Base-by-base conservation (phyloP, 345 rosid species). In the Barbarea vulgaris region DNA sequence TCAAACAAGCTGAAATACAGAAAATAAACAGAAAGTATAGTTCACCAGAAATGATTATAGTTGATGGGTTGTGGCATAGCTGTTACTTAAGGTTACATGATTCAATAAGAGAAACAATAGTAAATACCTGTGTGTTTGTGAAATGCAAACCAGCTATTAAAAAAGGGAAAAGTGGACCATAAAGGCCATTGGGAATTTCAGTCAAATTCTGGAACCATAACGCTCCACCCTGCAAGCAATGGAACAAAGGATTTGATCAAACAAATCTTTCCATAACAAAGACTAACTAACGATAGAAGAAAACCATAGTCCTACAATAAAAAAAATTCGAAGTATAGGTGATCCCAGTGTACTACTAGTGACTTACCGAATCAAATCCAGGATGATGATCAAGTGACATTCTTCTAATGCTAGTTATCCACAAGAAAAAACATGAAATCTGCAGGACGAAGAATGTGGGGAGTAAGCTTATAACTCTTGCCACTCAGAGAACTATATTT, bases 191-290 rank as follows among this genome's bases (percentile, higher is more conserved):
- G 47, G 97, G 87, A 50, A 68, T 73, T 80, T 90, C 96, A 60
- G 97, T 87, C 88, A 94, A 85, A 85, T 94, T 83, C 74, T 87
- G 88, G 80, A 94, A 94, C 97, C 99, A 94, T 34, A 92, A 84
- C 71, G 89, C 72, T 68, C 99, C 99, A 33, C 99, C 99, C 98
- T 94, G 89, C 78, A 88, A 72, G 27, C 22, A 64, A 52, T 14
- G 56, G 21, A 78, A 59, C 57, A 66, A 59, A 22, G n/a, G 34
- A 64, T 39, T 69, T 9, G 9, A 62, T 59, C 46, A 46, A 55
- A 46, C 54, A 31, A 53, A 5, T 25, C 17, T 10, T n/a, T 1
- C 39, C 11, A 72, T 30, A 44, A 34, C 25, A 36, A 27, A 44
- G 21, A 42, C 37, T 42, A 33, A 33, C 53, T 30, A 27, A 33